Evolutionary conservation across 129 eudicot species (phyloP).

Genomic region (Ambrosia trifida): DNA sequence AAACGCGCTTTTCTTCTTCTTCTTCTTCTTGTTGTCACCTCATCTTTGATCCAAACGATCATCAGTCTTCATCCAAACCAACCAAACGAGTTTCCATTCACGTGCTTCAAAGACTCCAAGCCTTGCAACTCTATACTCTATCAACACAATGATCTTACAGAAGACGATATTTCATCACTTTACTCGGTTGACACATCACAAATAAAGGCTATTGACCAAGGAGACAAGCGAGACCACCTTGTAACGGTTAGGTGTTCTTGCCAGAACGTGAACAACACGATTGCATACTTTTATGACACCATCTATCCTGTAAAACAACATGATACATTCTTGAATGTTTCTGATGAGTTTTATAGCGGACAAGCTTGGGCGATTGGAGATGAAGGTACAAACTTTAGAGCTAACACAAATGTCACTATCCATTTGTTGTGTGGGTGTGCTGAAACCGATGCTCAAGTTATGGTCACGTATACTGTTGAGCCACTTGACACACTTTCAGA

Average conservation of each 20-base stretch:
- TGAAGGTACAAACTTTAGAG: slow-evolving; percentile 19
- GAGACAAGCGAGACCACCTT: slow-evolving; percentile 40
- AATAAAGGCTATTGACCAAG: slow-evolving; percentile 31
- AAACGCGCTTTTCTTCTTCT: slow-evolving; percentile 31
- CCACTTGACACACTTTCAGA: slow-evolving; percentile 50
- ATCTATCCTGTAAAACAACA: slow-evolving; percentile 31
- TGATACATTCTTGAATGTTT: slow-evolving; percentile 52
- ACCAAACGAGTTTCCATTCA: slow-evolving; percentile 26
- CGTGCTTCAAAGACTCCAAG: slow-evolving; percentile 37
- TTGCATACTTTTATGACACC: slow-evolving; percentile 67
- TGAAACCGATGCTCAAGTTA: slow-evolving; percentile 45
- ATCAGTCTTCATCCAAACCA: slow-evolving; percentile 20
- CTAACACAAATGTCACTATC: slow-evolving; percentile 27
- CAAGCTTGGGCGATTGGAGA: slow-evolving; percentile 59
- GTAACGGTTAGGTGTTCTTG: slow-evolving; percentile 67
- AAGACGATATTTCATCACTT: slow-evolving; percentile 33
- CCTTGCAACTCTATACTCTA: slow-evolving; percentile 58
- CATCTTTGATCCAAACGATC: slow-evolving; percentile 14
- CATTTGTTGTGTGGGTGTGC: slow-evolving; percentile 76
- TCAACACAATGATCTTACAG: slow-evolving; percentile 51
- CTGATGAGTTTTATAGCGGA: slow-evolving; percentile 55
- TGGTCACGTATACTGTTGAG: slow-evolving; percentile 74
- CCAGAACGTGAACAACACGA: slow-evolving; percentile 45
- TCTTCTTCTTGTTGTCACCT: slow-evolving; percentile 27
- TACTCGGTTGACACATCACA: slow-evolving; percentile 54